These are phyloP conservation scores for Naganishia antarctica DNA, from an alignment of 768 basidiomycete species.

Conservation along the genomic window DNA sequence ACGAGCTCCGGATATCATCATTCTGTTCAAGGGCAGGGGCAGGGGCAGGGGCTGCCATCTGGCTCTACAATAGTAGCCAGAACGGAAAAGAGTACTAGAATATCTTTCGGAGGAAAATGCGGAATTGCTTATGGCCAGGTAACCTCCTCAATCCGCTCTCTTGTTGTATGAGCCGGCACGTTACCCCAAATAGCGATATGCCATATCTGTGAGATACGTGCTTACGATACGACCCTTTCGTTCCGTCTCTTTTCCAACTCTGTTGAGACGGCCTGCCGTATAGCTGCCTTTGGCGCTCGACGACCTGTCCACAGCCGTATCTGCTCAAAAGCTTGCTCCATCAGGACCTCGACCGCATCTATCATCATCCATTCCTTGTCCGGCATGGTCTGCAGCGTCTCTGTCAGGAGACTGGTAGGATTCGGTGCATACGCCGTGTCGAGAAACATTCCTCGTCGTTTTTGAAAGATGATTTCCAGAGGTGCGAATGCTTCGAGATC, in stretches of 20 bases:
- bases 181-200: too few relatives aligned
- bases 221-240: too few relatives aligned
- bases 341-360: constrained; percentile 74
- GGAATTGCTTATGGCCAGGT: too few relatives aligned
- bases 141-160: too few relatives aligned
- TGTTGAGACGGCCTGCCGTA: constrained; percentile 37
- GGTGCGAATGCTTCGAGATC: constrained; percentile 1
- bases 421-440: constrained; percentile 89
- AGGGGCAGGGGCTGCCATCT: too few relatives aligned
- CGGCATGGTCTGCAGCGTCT: neutral
- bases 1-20: too few relatives aligned
- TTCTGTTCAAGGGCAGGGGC: too few relatives aligned
- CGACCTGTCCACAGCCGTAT: constrained; percentile 75
- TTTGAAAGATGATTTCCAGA: constrained; percentile 57
- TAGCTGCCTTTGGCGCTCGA: constrained; percentile 36
- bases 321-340: constrained; percentile 84
- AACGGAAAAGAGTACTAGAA: too few relatives aligned
- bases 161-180: too few relatives aligned
- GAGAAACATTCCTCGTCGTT: constrained; percentile 63
- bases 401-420: constrained; percentile 64
- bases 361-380: constrained; percentile 60
- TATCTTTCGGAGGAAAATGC: too few relatives aligned
- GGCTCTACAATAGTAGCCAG: too few relatives aligned
- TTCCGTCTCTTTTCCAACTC: constrained; percentile 25
- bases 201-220: too few relatives aligned